Percentiles rank a stretch among this genome's conserved stretches.
Conservation (phyloP, 805 yeast species). For the Barnettozyma botsteinii region DNA sequence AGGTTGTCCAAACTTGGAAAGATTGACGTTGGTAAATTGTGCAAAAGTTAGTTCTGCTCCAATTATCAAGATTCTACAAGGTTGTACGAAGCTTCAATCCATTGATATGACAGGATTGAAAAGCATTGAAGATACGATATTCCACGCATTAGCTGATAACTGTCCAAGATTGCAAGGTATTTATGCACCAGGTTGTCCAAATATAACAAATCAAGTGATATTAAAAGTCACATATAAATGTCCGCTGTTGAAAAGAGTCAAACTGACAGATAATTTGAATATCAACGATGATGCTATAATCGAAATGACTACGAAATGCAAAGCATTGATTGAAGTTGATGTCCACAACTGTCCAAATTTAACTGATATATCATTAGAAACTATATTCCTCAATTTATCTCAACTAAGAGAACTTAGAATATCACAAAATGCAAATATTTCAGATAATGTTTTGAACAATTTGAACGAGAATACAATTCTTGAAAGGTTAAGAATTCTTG, state of each 20-base stretch:
- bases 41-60: conserved; percentile 52
- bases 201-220: conserved; percentile 63
- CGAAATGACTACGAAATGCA: conserved; percentile 64
- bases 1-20: conserved; percentile 72
- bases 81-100: conserved; percentile 70
- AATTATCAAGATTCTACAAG: conserved; percentile 54
- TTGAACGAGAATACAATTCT: conserved; percentile 43
- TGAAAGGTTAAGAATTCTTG: conserved; percentile 73
- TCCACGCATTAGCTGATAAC: conserved; percentile 57
- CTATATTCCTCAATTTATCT: conserved; percentile 54
- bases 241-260: conserved; percentile 73
- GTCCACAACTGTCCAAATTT: conserved; percentile 75
- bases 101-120: conserved; percentile 81
- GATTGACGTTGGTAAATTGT: conserved; percentile 83
- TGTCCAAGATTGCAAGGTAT: conserved; percentile 83
- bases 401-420: conserved; percentile 81
- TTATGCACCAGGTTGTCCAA: conserved; percentile 79
- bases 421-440: conserved; percentile 62
- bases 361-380: conserved; percentile 54
- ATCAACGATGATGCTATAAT: conserved; percentile 60
- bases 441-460: conserved; percentile 57
- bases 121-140: conserved; percentile 63
- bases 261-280: conserved; percentile 63
- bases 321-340: conserved; percentile 82
- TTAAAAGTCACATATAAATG: conserved; percentile 53